Conservation (phyloP, 1,139 yeast genomes). For the Hansenula sp. region DNA sequence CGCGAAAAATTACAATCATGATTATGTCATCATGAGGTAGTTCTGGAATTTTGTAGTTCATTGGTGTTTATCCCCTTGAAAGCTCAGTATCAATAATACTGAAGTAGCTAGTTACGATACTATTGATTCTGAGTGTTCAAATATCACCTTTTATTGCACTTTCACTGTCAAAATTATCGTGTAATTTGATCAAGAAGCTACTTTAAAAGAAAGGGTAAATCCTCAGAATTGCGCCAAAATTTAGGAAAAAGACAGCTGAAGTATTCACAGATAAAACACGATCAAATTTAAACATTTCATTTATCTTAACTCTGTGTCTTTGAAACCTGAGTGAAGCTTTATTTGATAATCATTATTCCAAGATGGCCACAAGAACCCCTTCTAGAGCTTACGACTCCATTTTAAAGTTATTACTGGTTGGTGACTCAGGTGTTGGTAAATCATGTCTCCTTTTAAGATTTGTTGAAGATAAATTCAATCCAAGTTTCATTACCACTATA, state of each 20-base stretch:
- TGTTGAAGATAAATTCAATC: slow-evolving; percentile 96
- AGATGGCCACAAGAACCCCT: slow-evolving; percentile 56
- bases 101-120: no score
- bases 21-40: no score
- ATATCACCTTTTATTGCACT: no score
- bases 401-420: slow-evolving; percentile 89
- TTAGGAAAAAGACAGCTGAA: slow-evolving; percentile 1
- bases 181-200: background rate
- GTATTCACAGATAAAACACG: background rate
- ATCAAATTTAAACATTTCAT: background rate
- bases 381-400: slow-evolving; percentile 90
- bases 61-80: no score
- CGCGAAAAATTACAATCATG: background rate
- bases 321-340: no score
- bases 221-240: background rate
- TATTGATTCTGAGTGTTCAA: no score
- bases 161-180: no score
- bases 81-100: no score
- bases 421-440: slow-evolving; percentile 97
- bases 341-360: background rate
- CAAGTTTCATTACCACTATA: slow-evolving; percentile 93
- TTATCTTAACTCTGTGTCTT: no score
- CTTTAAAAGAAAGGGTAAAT: background rate
- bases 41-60: no score
- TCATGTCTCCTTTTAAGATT: slow-evolving; percentile 91